Base-by-base conservation (phyloP, 495 filamentous ascomycete genomes). In the Immersiella caudata region DNA sequence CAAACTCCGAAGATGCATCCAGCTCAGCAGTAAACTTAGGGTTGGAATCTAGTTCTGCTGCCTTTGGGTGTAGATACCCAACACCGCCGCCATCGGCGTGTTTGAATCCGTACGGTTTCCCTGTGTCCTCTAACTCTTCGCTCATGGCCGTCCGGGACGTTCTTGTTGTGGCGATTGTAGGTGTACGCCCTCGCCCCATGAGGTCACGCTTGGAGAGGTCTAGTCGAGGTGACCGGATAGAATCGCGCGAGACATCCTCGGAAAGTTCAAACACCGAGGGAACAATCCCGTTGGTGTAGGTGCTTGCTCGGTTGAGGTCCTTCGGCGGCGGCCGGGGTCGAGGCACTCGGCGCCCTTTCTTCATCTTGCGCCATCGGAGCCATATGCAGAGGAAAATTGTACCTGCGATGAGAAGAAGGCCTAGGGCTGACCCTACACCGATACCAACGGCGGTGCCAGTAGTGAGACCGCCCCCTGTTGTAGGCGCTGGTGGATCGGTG, bases 361-460 rank as follows among this genome's bases (percentile, higher is more conserved):
- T 55, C 52, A 22, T 22, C 21, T 69, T 69, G 49, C 66, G 63
- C 27, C 70, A 46, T 2, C 73, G 73, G 49, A 70, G 60, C 26
- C 68, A 74, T 66, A 71, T 59, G 54, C 70, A 72, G 52, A 71
- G 55, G 7, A 68, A 65, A 25, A 75, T 51, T 21, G 56, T 27
- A 55, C 69, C 50, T 7, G 65, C 52, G 5, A 66, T 18, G 26
- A 74, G 40, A 7, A 76, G 65, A 6, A 56, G 62, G 27, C 59
- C 68, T 5, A 70, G 52, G 4, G 67, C 75, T n/a, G 71, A 74
- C 33, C 73, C 75, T 29, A 76, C 63, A 18, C 68, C 73, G 57
- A 75, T 76, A 33, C 75, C 75, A 18, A 76, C 68, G 29, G 67
- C 68, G 2, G 73, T 70, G 6, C 64, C 60, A 24, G 71, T 72